Evolutionary conservation across 2,329 filamentous ascomycete genomes (phyloP), one percentile per base, ranked within the genome.

Genomic region (Cryphonectria japonica): DNA sequence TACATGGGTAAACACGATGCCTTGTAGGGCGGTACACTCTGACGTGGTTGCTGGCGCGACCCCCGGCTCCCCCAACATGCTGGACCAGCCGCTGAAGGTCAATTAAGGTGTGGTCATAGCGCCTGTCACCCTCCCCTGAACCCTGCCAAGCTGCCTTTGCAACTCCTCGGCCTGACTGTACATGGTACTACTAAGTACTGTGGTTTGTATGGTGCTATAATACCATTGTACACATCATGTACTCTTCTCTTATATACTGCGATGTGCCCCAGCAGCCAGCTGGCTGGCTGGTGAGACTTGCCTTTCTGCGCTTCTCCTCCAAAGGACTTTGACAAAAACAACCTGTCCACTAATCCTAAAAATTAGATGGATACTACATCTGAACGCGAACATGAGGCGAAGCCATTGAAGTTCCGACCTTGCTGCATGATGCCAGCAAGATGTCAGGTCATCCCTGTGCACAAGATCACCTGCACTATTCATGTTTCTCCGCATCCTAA

Each of bases 401-500:
- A 16, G 52, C 16, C 52, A 52, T 52, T 37, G 8, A 37, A 11
- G 29, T 19, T 46, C 60, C 50, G 13, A 22, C 46, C 32, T 54
- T 41, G 60, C 60, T 50, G 66, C 61, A 69, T 32, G 13, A 46
- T 19, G 8, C 43, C n/a, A 22, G 32, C 32, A 37, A 39, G 41
- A 69, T 52, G 60, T 50, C 66, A 7, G 62, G 26, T 57, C 26
- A 57, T 57, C 52, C 13, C 3, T 57, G 52, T 13, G n/a, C 52
- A n/a, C n/a, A 29, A 61, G 59, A 22, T 39, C 19, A 16, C 32
- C 59, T 61, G 59, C 59, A 37, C 39, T 63, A 32, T 32, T 43
- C 63, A 65, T 65, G 68, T 41, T 70, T 72, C 71, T 72, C 68
- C 71, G 71, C 71, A 72, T 70, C 61, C n/a, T 39, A 19, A 41